Base-by-base conservation (phyloP, 2,329 filamentous ascomycete species). In the Scedosporium dehoogii region DNA sequence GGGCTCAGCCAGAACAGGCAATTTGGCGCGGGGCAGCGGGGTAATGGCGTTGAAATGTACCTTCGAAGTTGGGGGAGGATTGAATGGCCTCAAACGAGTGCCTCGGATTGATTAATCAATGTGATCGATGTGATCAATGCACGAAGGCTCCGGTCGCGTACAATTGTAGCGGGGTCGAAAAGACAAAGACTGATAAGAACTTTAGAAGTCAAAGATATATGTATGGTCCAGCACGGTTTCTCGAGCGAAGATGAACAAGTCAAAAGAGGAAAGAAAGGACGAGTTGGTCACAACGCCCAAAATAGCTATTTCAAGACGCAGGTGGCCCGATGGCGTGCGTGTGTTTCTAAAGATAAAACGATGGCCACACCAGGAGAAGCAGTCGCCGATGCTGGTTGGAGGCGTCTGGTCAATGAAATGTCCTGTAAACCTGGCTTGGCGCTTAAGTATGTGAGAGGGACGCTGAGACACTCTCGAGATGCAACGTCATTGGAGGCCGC, bases 401-500 rank as follows among this genome's bases (percentile, higher is more conserved):
- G 33, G 33, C 33, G 33, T 38, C 10, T 38, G 33, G n/a, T 48
- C 44, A 23, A 48, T 18, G 44, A 21, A 4, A 48, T n/a, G n/a
- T 14, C 21, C n/a, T n/a, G 16, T 7, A 27, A 23, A 27, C 18
- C 2, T 55, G 23, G 59, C 23, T 46, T 33, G 29, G 59, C 44
- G 44, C 59, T 60, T 53, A 53, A 27, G 21, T 38, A 33, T 53
- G 42, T 29, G 59, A 60, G 41, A 41, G 46, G n/a, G n/a, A 12
- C 33, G 14, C 10, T 4, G 33, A 38, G 33, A 12, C 33, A 48
- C 27, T 48, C 7, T 33, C 44, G 14, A 18, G 44, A 29, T 25
- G 46, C 23, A 33, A 60, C 59, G 59, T 60, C 59, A 60, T 60
- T 60, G 59, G 59, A 60, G 59, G 59, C 59, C 59, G 59, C 59